Conservation (phyloP, 441 rosid species). For the Aquilaria agallochum region DNA sequence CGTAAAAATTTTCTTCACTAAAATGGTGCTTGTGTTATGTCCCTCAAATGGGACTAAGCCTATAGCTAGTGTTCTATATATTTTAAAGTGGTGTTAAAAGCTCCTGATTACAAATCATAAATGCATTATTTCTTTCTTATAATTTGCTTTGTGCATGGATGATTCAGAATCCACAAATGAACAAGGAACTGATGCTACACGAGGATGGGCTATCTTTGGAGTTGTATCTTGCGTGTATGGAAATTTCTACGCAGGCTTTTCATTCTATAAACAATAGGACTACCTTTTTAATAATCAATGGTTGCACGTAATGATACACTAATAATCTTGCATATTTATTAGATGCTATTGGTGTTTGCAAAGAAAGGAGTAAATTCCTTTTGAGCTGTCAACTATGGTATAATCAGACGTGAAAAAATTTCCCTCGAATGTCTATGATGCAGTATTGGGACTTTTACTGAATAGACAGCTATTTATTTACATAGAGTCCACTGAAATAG, state of each 20-base stretch:
- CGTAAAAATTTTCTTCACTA: no score
- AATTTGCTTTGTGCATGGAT: conserved; percentile 14
- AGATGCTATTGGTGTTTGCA: no score
- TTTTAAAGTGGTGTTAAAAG: background rate
- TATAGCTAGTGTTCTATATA: background rate
- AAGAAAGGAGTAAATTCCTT: no score
- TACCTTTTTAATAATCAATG: background rate
- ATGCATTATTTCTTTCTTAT: background rate
- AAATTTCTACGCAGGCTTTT: conserved; percentile 4
- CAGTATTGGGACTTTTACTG: no score
- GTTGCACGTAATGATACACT: no score
- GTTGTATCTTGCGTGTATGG: conserved; percentile 84
- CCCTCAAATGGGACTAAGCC: background rate
- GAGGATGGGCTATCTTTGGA: conserved; percentile 93
- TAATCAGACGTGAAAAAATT: no score
- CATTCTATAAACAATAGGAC: conserved; percentile 2
- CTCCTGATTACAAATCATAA: background rate
- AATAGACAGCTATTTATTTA: no score
- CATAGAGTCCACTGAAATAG: no score
- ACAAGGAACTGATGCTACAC: conserved; percentile 43
- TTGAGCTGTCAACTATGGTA: no score
- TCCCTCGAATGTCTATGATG: no score
- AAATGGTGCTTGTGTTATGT: no score
- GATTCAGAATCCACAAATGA: conserved; percentile 64
- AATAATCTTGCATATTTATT: no score